Evolutionary conservation across 2,329 filamentous ascomycete genomes (phyloP).

Genomic region (Phyllosticta capitalensis): DNA sequence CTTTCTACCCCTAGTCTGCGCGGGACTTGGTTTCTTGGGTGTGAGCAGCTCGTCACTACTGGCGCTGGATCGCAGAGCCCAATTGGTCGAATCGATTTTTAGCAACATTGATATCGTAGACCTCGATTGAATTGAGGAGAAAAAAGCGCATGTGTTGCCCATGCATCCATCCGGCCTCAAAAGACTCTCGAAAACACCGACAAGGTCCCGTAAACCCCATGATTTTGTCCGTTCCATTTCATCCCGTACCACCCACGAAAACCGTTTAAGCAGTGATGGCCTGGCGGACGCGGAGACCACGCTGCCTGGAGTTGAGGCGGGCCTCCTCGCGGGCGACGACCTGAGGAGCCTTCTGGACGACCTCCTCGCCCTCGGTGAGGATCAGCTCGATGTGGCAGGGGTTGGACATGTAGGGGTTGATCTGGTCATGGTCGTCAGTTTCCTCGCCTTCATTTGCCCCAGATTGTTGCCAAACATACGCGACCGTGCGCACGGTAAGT

Average conservation of each 20-base stretch:
- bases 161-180: constrained; percentile 11
- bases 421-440: constrained; percentile 44
- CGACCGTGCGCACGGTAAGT: constrained; percentile 99
- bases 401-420: constrained; percentile 99
- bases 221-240: constrained; percentile 6
- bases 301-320: constrained; percentile 85
- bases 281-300: constrained; percentile 56
- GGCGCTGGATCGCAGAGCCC: background rate
- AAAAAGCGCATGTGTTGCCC: constrained; percentile 9
- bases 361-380: constrained; percentile 94
- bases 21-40: background rate
- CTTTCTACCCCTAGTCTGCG: background rate
- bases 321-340: constrained; percentile 53
- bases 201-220: constrained; percentile 9
- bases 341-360: constrained; percentile 78
- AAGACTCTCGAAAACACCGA: constrained; percentile 11
- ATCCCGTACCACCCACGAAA: background rate
- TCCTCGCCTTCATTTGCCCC: background rate
- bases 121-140: constrained; percentile 6
- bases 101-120: constrained; percentile 13
- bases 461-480: constrained; percentile 53
- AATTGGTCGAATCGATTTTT: constrained; percentile 11
- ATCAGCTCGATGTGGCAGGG: constrained; percentile 99
- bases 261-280: constrained; percentile 47
- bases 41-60: background rate